These are phyloP conservation scores for Pseudocercospora musae DNA, from an alignment of 2,329 filamentous ascomycete genomes.

Conservation along the genomic window DNA sequence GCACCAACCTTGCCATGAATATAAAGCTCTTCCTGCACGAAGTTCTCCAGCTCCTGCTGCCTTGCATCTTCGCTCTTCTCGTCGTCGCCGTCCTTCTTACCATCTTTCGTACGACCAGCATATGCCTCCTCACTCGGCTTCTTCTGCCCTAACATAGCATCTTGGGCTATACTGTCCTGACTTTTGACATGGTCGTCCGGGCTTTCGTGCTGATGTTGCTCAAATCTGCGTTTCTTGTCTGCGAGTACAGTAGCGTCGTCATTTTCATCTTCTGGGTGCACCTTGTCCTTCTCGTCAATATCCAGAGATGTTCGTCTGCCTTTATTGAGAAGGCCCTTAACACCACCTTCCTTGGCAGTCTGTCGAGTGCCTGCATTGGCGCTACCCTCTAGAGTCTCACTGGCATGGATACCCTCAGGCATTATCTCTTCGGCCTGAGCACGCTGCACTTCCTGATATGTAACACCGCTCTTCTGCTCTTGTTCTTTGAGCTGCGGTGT, in stretches of 20 bases:
- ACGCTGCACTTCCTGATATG: constrained; percentile 80
- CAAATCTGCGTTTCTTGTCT: constrained; percentile 25
- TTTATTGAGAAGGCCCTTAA: constrained; percentile 30
- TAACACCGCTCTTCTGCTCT: constrained; percentile 77
- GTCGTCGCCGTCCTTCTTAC: constrained; percentile 20
- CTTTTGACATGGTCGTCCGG: constrained; percentile 33
- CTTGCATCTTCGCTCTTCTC: constrained; percentile 46
- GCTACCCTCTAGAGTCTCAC: constrained; percentile 23
- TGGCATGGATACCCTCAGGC: constrained; percentile 66
- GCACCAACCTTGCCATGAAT: constrained; percentile 76
- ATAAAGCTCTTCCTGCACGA: constrained; percentile 94
- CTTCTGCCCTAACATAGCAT: constrained; percentile 72
- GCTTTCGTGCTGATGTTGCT: constrained; percentile 17
- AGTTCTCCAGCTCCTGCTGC: constrained; percentile 77
- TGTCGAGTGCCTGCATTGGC: constrained; percentile 34
- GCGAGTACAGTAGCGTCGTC: constrained; percentile 14
- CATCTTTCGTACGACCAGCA: constrained; percentile 54
- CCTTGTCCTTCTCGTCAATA: constrained; percentile 19
- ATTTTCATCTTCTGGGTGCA: constrained; percentile 19
- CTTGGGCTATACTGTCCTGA: constrained; percentile 64
- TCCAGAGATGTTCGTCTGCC: constrained; percentile 32
- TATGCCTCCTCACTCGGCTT: constrained; percentile 67
- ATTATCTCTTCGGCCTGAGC: constrained; percentile 88
- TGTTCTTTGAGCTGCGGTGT: constrained; percentile 69
- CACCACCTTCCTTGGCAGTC: constrained; percentile 26